These are phyloP conservation scores for Naegleria fowleri DNA, from an alignment of 208 protist genomes.

Conservation along the genomic window DNA sequence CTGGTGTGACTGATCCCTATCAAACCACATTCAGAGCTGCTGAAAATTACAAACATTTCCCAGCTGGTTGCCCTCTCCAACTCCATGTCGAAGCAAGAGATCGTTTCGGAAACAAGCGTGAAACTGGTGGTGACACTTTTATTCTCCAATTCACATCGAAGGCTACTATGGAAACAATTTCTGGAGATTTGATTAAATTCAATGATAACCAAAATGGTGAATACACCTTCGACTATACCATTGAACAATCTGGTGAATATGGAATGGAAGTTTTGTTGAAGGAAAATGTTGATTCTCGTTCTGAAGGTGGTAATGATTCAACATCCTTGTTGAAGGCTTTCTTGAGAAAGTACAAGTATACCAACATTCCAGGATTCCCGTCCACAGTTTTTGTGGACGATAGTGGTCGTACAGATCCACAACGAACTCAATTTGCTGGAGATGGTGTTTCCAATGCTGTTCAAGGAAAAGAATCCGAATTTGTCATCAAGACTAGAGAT, in stretches of 20 bases:
- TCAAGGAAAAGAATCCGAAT: neutral
- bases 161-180: neutral
- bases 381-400: neutral
- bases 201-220: neutral
- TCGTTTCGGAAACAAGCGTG: neutral
- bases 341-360: neutral
- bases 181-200: neutral
- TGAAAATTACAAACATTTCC: neutral
- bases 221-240: neutral
- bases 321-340: neutral
- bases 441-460: neutral
- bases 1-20: neutral
- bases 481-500: neutral
- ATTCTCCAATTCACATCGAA: neutral
- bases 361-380: neutral
- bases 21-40: neutral
- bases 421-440: neutral
- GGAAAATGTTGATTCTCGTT: neutral
- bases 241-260: slow-evolving; percentile 16
- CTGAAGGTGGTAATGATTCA: neutral
- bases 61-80: neutral
- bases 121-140: neutral
- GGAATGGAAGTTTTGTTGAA: slow-evolving; percentile 22
- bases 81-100: neutral
- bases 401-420: neutral